Base-by-base conservation (phyloP, 306 rosid genomes). In the Cicer arietinum region DNA sequence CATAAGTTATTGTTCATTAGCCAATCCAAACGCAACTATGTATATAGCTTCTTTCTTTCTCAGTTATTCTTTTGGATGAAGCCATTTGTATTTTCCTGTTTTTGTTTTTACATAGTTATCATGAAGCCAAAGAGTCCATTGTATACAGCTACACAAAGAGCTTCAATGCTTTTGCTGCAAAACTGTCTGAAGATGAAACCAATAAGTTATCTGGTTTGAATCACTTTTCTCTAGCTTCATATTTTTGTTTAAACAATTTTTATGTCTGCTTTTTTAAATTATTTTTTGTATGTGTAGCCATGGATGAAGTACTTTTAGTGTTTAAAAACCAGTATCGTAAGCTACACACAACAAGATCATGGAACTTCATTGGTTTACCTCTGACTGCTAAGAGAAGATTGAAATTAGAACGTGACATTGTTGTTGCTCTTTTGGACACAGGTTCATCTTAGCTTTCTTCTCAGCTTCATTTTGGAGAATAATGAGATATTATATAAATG, bases 161-260 rank as follows among this genome's bases (percentile, higher is more conserved):
- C 85, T 91, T 94, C 84, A 90, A 94, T 80, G 98, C 96, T 10
- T 90, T 94, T 80, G 96, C 96, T 68, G 97, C 98, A 52, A 91
- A 86, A 84, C 85, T 92, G 9, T 80, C 89, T 8, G 75, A 83
- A 45, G 77, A 79, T 37, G 98, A 94, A 84, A 96, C 92, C 69
- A 40, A 83, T 6, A 81, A 56, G 51, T 80, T 94, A 69, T 88
- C 88, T 42, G 25, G 98, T 90, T 85, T 40, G 71, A 35, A 37
- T 46, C 41, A 59, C 18, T 62, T 67, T 77, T 42, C 66, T 59
- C 40, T 65, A 7, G 22, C 42, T 59, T 41, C 66, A 5, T 16
- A 44, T 77, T 47, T 61, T 47, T 61, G 48, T 18, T 53, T 44
- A 20, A 76, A 11, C 11, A 3, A 8, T 63, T 6, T 12, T 43